Conservation (phyloP, 305 asterid genomes). For the Fraxinus paxiana region DNA sequence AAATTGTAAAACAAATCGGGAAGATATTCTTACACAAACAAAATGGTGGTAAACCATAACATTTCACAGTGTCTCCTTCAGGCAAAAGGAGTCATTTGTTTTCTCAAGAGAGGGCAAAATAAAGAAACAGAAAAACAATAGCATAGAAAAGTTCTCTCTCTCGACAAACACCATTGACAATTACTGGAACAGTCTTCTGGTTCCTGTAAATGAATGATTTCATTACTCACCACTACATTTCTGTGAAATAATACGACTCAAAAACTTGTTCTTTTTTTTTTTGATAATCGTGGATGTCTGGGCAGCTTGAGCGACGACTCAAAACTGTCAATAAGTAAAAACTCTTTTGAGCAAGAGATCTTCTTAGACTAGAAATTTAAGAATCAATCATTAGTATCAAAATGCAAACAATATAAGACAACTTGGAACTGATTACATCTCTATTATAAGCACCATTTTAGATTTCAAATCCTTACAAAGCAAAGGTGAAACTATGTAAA, state of each 20-base stretch:
- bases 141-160: neutral
- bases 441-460: neutral
- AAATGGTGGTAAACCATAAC: neutral
- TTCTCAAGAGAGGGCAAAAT: neutral
- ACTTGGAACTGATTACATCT: neutral
- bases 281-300: no score
- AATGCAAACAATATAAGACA: neutral
- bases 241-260: neutral
- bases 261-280: no score
- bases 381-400: neutral
- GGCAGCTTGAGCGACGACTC: no score
- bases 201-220: neutral
- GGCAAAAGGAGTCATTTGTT: neutral
- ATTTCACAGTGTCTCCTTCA: neutral
- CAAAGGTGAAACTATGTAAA: neutral
- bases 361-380: neutral
- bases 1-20: neutral
- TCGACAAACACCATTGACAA: neutral
- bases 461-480: neutral
- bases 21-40: neutral
- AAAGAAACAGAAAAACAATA: neutral
- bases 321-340: neutral
- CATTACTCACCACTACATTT: neutral
- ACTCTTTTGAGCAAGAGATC: neutral
- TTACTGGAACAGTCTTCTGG: neutral